Base-by-base conservation (phyloP, 495 filamentous ascomycete species). In the Penicillium pancosmium region DNA sequence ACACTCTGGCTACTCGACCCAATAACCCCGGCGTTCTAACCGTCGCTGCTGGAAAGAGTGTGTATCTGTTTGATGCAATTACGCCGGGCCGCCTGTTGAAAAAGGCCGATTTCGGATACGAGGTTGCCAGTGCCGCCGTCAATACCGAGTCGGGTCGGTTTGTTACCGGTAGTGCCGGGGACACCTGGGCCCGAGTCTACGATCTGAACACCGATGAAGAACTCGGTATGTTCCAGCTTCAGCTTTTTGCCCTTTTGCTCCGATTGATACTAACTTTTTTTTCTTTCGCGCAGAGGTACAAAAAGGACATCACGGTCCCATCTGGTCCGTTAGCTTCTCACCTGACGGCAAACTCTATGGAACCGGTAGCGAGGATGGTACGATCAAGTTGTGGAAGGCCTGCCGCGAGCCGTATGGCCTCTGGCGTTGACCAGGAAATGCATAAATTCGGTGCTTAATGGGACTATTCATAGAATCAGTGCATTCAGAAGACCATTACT, bases 261-360 rank as follows among this genome's bases (percentile, higher is more conserved):
- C 12, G n/a, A 31, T 19, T 11, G 3, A 9, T 11, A 16, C 68
- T 77, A 68, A 80, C 19, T 55, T 35, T 35, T 68, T 69, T 8
- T 56, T 36, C 33, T 68, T 68, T 5, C 33, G 27, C 48, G 48
- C 52, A 82, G 93, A 98, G 65, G 86, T 94, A 18, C 92, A 95
- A 80, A 98, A 97, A 73, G 95, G 94, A 19, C 95, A 98, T 68
- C 94, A 98, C 69, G 94, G 95, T 12, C 93, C 93, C 10, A 93
- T 98, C 56, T 98, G 94, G 95, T 94, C 90, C 18, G 84, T 95
- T 52, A 87, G 86, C 54, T 98, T 98, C 76, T 93, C 91, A 10
- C 94, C 94, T 1, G 93, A 98, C 72, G 92, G 92, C 27, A 97
- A 93, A 71, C 75, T 98, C 12, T 98, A 97, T 71, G 93, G 91